Conservation (phyloP, 176 grass and related monocot species). For the Rhynchospora breviuscula region DNA sequence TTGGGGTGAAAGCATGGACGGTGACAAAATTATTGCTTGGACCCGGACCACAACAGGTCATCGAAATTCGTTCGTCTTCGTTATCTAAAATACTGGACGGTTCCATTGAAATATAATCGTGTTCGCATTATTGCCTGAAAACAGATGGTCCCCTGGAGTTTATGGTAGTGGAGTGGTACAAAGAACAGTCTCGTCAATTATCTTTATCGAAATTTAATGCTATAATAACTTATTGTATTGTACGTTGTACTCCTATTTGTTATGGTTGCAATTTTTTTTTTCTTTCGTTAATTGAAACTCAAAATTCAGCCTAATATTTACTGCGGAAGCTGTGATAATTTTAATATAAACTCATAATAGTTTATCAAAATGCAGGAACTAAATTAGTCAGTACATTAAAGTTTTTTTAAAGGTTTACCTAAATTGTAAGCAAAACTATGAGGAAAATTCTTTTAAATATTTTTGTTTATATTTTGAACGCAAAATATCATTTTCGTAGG, state of each 20-base stretch:
- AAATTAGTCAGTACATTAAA: background rate
- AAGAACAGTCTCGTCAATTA: background rate
- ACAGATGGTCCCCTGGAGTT: background rate
- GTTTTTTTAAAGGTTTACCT: background rate
- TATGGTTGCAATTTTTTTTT: background rate
- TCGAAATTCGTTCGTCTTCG: background rate
- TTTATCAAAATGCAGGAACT: background rate
- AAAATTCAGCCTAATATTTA: background rate
- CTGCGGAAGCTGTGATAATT: background rate
- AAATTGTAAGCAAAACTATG: background rate
- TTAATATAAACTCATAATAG: background rate
- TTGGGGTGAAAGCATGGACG: background rate
- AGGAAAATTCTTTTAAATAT: background rate
- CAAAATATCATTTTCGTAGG: no score
- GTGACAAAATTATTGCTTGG: slow-evolving; percentile 16
- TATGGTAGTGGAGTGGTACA: background rate
- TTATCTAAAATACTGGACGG: background rate
- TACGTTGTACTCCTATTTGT: background rate
- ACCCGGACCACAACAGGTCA: background rate
- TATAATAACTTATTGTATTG: background rate
- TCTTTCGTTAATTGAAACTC: background rate
- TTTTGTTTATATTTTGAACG: background rate
- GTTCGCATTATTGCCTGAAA: background rate
- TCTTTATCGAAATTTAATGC: background rate
- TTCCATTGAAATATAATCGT: background rate